Base-by-base conservation (phyloP, 1,139 yeast genomes). In the Protomyces gravidus region DNA sequence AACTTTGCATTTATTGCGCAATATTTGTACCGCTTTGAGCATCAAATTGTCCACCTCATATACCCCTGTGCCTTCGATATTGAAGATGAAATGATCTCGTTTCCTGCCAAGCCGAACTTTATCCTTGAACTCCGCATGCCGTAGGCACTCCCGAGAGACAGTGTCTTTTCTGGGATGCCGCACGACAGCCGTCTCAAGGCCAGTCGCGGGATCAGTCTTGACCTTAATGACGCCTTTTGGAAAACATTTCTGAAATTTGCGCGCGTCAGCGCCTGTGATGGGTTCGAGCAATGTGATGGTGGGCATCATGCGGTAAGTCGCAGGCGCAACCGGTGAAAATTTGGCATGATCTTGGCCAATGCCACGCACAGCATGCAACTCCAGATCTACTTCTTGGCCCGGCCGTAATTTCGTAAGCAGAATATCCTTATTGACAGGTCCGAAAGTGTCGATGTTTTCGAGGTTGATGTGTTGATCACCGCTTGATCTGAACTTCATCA, bases 21-120 rank as follows among this genome's bases (percentile, higher is more conserved):
- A 78, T 60, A 89, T 83, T 71, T 92, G 80, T 61, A 92, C 86
- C 63, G 94, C 83, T 73, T 92, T 92, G 75, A 87, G 83, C 74
- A 92, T 92, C 60, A 92, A 89, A 73, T 90, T 97, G 69, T 88
- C 96, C 23, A 98, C 96, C 30, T 89, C 79, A 95, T 92, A 90
- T 53, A 97, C 96, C 45, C 98, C 97, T 2, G 96, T 85, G 62
- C 94, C 84, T 74, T 92, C 98, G 60, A 92, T 89, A 2, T 62
- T 50, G 77, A 89, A 92, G 59, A 92, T 87, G 71, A 92, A 92
- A 69, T 92, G 96, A 71, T 87, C 95, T 72, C 96, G 84, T 68
- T 79, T 80, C 74, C 98, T 83, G 45, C 97, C 98, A 62, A 92
- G 79, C 72, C 86, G 86, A 61, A 92, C 97, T 69, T 88, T 87